phyloP scores from a whole-genome alignment of 805 yeast species.

The Nakazawaea siamensis region DNA sequence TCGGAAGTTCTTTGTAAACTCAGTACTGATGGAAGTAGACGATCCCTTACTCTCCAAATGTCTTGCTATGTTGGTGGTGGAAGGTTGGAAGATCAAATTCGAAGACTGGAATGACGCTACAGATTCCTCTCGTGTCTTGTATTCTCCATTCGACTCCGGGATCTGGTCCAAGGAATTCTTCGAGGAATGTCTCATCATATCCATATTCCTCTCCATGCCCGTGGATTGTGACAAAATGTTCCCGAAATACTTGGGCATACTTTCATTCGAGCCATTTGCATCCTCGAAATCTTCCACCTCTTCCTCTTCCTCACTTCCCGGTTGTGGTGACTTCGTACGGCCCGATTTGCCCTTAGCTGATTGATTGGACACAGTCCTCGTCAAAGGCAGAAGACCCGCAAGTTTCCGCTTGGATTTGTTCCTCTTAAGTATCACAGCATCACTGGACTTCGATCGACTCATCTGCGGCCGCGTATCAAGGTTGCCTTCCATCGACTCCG shows the following conservation, averaged over 20 bases:
- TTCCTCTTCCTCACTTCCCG: constrained; percentile 23
- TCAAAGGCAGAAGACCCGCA: constrained; percentile 18
- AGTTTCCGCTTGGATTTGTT: constrained; percentile 7
- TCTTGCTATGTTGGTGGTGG: constrained; percentile 11
- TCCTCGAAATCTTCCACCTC: constrained; percentile 34
- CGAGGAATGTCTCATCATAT: constrained; percentile 4
- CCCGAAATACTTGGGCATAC: constrained; percentile 11
- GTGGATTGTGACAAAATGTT: constrained; percentile 43
- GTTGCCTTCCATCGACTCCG: constrained; percentile 16
- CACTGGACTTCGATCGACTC: constrained; percentile 25
- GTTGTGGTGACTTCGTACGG: background rate
- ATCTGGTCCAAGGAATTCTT: background rate
- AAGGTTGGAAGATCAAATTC: constrained; percentile 13
- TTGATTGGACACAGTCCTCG: constrained; percentile 16
- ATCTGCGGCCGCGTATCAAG: constrained; percentile 17
- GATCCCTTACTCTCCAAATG: background rate
- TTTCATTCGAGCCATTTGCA: background rate
- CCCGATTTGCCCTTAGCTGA: constrained; percentile 1
- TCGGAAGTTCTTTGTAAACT: constrained; percentile 26
- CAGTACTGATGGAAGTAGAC: constrained; percentile 5
- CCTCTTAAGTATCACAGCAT: constrained; percentile 18
- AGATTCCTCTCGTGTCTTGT: constrained; percentile 1
- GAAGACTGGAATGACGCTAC: constrained; percentile 8
- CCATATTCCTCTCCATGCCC: constrained; percentile 36
- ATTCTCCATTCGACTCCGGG: no score